Base-by-base conservation (phyloP, 2,329 filamentous ascomycete genomes). In the Magnaporthiopsis incrustans region DNA sequence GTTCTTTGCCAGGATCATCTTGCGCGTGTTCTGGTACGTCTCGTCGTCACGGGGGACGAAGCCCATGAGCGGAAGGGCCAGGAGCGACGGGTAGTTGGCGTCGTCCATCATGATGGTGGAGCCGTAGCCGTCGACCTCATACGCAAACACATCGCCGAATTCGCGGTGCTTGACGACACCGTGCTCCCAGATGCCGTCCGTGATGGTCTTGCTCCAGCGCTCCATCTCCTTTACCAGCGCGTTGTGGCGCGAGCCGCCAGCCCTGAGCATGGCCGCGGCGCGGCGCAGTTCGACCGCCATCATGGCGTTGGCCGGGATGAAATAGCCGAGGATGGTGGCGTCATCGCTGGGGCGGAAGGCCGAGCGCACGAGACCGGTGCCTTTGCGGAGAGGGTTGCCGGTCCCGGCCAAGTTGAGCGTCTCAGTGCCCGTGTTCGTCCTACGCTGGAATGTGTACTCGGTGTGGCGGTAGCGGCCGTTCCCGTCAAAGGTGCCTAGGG, bases 331-430 rank as follows among this genome's bases (percentile, higher is more conserved):
- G 53, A 95, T 97, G 0, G 92, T 96, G 3, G 95, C 92, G 74
- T 99, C 95, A 71, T 99, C 95, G 67, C 91, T 96, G 5, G 95
- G 95, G 1, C 95, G 85, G 78, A 99, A 99, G 0, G 95, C 94
- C 57, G 91, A 96, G 65, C 95, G 87, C 60, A 98, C 83, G 1
- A 99, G 83, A 0, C 92, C 92, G 0, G 95, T 97, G 25, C 88
- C 91, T 68, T 81, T 83, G 69, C 91, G 93, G 22, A 99, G 79
- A 0, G 95, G 95, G 73, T 99, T 99, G n/a, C 95, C 95, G 30
- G 92, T 81, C 1, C 95, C 95, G 1, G 78, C 81, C 0, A 99
- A 81, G 69, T 84, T 90, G 44, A 99, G 84, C 0, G 95, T 99
- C 76, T 99, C 95, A 1, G 95, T 99, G 56, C 93, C 93, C 7